Evolutionary conservation across 495 filamentous ascomycete species (phyloP), one percentile per base, ranked within the genome.

Genomic region (Trichoderma asperelloides): DNA sequence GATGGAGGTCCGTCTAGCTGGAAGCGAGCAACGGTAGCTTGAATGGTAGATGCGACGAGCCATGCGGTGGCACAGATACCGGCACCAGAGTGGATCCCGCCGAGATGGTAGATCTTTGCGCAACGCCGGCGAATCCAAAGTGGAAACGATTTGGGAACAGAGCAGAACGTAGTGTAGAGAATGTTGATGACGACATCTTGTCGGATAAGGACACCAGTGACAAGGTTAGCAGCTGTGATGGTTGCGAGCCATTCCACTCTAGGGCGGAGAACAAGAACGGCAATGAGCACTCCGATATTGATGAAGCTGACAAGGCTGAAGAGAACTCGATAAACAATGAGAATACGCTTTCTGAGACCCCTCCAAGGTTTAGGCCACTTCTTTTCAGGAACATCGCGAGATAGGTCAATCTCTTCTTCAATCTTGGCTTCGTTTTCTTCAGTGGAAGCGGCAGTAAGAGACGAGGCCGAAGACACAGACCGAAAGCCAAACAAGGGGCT

Each of bases 161-260:
- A 70, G 65, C 75, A 89, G 67, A 85, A 88, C 37, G 88, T 69
- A 65, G 77, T 75, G 71, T 90, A 93, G 37, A 91, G 82, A 23
- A 82, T 70, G 75, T 95, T 95, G 71, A 95, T 84, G 18, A 92
- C 81, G 64, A 90, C 81, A 67, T 92, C 90, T 71, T 92, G 89
- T 5, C 91, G 86, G 70, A 90, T 88, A 33, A 91, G 67, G 28
- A 85, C 74, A 66, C 75, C 76, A 28, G 79, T 77, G 63, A 83
- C 69, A 51, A 84, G 72, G 69, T 85, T 84, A 55, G 78, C 77
- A 1, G 81, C 78, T 18, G 79, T 78, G 45, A 80, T 79, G n/a
- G 72, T 78, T 62, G 68, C 68, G 11, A 76, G 66, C 11, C 65
- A 64, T 23, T 64, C 43, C 27, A 25, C 65, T 1, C 21, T 63